Percentiles rank a stretch among this genome's conserved stretches.
These are phyloP conservation scores for Colletotrichum karsti DNA, from an alignment of 2,329 filamentous ascomycete species.

Conservation along the genomic window DNA sequence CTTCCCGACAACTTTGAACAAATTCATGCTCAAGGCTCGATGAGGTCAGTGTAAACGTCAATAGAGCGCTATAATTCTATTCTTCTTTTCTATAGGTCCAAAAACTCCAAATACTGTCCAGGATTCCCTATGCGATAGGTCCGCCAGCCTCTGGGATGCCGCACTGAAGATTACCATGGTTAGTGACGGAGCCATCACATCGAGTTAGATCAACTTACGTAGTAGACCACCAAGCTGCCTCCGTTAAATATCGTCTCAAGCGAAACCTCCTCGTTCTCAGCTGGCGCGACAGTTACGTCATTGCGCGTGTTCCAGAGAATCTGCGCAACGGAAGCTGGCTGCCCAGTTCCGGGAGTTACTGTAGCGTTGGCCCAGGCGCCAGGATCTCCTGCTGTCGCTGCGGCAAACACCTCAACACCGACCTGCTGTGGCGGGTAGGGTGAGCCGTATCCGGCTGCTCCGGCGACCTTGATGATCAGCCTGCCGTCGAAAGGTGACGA, in stretches of 20 bases:
- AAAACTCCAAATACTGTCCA: too few species aligned
- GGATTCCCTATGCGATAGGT: too few species aligned
- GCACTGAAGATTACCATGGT: too few species aligned
- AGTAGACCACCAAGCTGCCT: constrained; percentile 5
- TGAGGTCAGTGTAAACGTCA: too few species aligned
- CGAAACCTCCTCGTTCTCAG: not conserved
- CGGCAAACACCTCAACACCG: not conserved
- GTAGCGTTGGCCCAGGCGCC: constrained; percentile 12
- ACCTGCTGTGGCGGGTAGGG: constrained; percentile 7
- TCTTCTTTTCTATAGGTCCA: too few species aligned
- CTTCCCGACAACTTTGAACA: too few species aligned
- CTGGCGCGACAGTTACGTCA: not conserved
- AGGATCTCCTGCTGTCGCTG: not conserved
- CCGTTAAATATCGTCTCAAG: not conserved
- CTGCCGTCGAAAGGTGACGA: not conserved
- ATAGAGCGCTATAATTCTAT: too few species aligned
- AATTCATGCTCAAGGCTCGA: too few species aligned
- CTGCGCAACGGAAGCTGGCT: not conserved
- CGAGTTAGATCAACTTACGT: not conserved
- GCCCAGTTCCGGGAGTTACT: not conserved
- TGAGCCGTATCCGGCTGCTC: not conserved
- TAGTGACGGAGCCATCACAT: too few species aligned
- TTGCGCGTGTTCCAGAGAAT: constrained; percentile 4
- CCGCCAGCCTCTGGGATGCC: too few species aligned
- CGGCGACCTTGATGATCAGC: constrained; percentile 5